Evolutionary conservation across 306 rosid species (phyloP).

Genomic region (Lagenaria siceraria): DNA sequence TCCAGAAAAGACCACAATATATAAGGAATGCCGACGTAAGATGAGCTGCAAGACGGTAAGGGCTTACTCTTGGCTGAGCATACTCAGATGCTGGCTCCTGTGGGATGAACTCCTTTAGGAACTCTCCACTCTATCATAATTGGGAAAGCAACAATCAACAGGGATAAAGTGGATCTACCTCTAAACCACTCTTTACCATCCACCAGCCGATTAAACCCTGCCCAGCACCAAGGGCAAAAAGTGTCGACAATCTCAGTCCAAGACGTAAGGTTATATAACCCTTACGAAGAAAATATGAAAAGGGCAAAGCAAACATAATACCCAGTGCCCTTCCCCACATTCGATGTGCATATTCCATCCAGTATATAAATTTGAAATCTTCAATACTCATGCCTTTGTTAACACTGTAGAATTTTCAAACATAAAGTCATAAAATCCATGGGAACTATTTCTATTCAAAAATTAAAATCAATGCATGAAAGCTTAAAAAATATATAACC

Average conservation of each 20-base stretch:
- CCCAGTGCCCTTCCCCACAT: slow-evolving; percentile 96
- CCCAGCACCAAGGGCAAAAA: slow-evolving; percentile 77
- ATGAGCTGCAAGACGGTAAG: slow-evolving; percentile 94
- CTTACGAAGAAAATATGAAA: slow-evolving; percentile 76
- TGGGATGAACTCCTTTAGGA: slow-evolving; percentile 13
- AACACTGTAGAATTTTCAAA: slow-evolving; percentile 19
- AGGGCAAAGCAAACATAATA: slow-evolving; percentile 77
- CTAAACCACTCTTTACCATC: slow-evolving; percentile 90
- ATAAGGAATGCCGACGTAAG: slow-evolving; percentile 92
- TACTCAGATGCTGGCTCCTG: slow-evolving; percentile 83
- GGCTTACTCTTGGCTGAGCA: slow-evolving; percentile 91
- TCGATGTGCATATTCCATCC: slow-evolving; percentile 84
- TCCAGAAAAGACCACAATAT: slow-evolving; percentile 82
- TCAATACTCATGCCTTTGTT: slow-evolving; percentile 33
- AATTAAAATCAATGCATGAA: background rate
- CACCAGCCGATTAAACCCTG: slow-evolving; percentile 94
- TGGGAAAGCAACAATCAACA: slow-evolving; percentile 9
- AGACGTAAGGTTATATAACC: slow-evolving; percentile 69
- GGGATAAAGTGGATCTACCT: slow-evolving; percentile 14
- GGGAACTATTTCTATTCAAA: background rate
- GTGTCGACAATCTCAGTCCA: slow-evolving; percentile 59
- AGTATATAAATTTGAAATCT: slow-evolving; percentile 36
- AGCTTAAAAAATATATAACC: background rate
- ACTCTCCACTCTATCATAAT: background rate
- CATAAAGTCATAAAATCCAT: background rate